phyloP scores from a whole-genome alignment of 1,139 yeast genomes.

The Yamadazyma spencermartinsiae region DNA sequence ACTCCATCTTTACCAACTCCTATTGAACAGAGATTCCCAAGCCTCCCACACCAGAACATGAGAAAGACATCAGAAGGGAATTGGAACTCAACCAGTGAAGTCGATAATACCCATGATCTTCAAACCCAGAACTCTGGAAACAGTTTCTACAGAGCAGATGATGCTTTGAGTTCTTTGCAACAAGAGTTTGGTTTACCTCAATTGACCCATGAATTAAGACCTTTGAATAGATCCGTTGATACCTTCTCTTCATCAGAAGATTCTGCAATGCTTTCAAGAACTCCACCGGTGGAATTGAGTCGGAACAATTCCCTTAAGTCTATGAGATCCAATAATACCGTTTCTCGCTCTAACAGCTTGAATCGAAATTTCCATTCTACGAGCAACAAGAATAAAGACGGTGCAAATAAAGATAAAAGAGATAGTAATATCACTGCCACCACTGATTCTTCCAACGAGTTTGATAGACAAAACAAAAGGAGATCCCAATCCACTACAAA shows the following conservation, averaged over 20 bases:
- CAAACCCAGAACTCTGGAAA: not conserved
- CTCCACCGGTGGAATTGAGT: conserved; percentile 17
- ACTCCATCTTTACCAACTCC: conserved; percentile 13
- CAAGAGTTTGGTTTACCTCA: conserved; percentile 10
- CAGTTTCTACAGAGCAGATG: conserved; percentile 17
- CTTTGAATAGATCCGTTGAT: conserved; percentile 32
- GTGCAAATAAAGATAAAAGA: conserved; percentile 8
- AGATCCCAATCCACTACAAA: conserved; percentile 28
- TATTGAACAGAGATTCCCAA: conserved; percentile 6
- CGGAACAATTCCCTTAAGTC: conserved; percentile 17
- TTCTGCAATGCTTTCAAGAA: conserved; percentile 15
- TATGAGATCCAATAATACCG: conserved; percentile 10
- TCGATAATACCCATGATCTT: not conserved
- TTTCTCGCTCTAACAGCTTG: conserved; percentile 1
- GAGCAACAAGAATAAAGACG: not conserved
- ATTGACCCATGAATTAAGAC: conserved; percentile 28
- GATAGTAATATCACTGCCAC: conserved; percentile 12
- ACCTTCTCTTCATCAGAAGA: conserved; percentile 24
- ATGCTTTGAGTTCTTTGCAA: conserved; percentile 10
- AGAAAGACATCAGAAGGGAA: conserved; percentile 1
- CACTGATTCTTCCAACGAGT: conserved; percentile 11
- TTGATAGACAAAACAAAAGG: conserved; percentile 15
- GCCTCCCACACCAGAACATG: conserved; percentile 4
- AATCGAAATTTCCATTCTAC: not conserved
- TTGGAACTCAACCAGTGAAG: conserved; percentile 2